Conservation (phyloP, 257 asterid genomes). For the Striga asiatica region DNA sequence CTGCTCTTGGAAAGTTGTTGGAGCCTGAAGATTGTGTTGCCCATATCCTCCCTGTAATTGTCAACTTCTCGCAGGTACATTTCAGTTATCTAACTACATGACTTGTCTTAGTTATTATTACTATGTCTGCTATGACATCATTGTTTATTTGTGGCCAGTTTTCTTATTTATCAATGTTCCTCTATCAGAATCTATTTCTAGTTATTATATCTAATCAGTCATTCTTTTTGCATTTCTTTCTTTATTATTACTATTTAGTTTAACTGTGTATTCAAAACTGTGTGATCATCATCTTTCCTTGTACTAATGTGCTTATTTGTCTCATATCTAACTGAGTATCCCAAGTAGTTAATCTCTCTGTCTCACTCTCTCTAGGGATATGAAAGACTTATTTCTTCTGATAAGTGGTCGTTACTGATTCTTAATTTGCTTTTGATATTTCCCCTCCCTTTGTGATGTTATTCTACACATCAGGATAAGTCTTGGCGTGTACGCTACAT, state of each 20-base stretch:
- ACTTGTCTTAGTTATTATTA: constrained; percentile 4
- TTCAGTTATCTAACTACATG: background rate
- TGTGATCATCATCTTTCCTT: background rate
- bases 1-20: too few relatives aligned
- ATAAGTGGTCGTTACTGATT: constrained; percentile 5
- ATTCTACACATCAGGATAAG: constrained; percentile 54
- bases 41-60: constrained; percentile 84
- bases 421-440: too few relatives aligned
- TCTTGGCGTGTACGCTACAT: constrained; percentile 99
- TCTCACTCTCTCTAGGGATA: too few relatives aligned
- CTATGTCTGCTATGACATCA: constrained; percentile 8
- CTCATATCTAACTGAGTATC: too few relatives aligned
- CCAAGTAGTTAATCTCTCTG: too few relatives aligned
- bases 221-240: background rate
- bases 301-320: too few relatives aligned
- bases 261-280: background rate
- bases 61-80: constrained; percentile 76
- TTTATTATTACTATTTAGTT: too few relatives aligned
- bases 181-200: background rate
- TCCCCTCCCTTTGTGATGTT: background rate
- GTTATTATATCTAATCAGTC: background rate
- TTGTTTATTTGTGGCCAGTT: background rate
- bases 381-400: too few relatives aligned
- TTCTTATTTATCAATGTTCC: background rate
- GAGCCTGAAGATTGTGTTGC: too few relatives aligned